A percentile compares a stretch with the other conserved stretches of the same genome.
Conservation (phyloP, 768 basidiomycete species). For the Tephrocybe sp. region DNA sequence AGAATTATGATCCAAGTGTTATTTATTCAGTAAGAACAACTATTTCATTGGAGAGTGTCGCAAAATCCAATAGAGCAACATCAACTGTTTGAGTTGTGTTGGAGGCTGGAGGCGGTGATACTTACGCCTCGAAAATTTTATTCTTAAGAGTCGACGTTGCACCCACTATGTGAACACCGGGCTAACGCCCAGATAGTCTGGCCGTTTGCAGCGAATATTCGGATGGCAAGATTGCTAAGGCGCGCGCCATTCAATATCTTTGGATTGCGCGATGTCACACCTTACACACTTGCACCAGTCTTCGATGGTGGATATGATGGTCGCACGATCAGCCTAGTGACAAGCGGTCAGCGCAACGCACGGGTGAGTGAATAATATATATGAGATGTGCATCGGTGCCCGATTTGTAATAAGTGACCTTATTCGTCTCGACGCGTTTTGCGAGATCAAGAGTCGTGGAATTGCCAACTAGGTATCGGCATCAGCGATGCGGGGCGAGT, state of each 20-base stretch:
- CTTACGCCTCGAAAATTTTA: too few species aligned
- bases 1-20: too few species aligned
- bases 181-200: conserved; percentile 10
- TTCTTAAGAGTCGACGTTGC: too few species aligned
- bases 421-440: background rate
- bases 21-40: too few species aligned
- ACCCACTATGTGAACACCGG: too few species aligned
- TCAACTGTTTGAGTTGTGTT: too few species aligned
- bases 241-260: background rate
- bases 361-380: background rate
- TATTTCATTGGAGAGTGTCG: too few species aligned
- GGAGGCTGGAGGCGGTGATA: too few species aligned
- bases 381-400: background rate
- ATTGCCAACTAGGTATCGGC: background rate
- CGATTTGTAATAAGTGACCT: background rate
- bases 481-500: background rate
- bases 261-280: background rate
- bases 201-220: background rate
- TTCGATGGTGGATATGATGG: background rate
- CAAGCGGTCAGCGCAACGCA: too few species aligned
- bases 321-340: too few species aligned
- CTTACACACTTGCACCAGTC: background rate
- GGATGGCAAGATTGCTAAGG: conserved; percentile 6
- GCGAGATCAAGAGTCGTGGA: background rate
- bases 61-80: too few species aligned